phyloP scores from a whole-genome alignment of 192 early-diverging fungal species.

The Funneliformis geosporum region DNA sequence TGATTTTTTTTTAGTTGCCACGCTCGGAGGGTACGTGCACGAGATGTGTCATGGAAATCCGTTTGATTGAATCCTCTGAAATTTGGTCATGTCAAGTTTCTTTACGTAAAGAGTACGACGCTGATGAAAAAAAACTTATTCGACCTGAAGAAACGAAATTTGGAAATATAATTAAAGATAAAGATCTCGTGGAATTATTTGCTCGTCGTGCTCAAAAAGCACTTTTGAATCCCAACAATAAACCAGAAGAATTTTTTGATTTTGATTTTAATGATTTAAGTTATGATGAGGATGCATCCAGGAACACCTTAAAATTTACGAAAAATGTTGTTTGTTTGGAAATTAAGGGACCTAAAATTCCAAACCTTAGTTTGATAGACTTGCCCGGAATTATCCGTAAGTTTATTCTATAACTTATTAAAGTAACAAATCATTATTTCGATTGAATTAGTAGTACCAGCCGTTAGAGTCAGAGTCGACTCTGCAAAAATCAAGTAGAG shows the following conservation, averaged over 20 bases:
- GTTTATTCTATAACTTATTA: slow-evolving; percentile 26
- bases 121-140: slow-evolving; percentile 32
- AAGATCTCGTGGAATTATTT: slow-evolving; percentile 42
- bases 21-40: slow-evolving; percentile 57
- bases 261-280: slow-evolving; percentile 4
- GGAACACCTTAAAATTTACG: slow-evolving; percentile 52
- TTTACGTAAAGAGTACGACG: slow-evolving; percentile 54
- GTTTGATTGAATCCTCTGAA: slow-evolving; percentile 34
- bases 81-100: slow-evolving; percentile 50
- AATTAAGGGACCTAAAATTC: slow-evolving; percentile 49
- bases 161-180: slow-evolving; percentile 35
- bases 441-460: background rate
- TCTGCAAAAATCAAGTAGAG: too few relatives aligned
- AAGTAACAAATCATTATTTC: background rate
- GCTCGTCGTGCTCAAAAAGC: slow-evolving; percentile 59
- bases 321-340: slow-evolving; percentile 59
- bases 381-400: slow-evolving; percentile 61
- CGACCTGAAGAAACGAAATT: slow-evolving; percentile 43
- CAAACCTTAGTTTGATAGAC: slow-evolving; percentile 61
- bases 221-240: slow-evolving; percentile 50
- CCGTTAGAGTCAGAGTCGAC: too few relatives aligned
- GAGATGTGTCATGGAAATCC: slow-evolving; percentile 58
- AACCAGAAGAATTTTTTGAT: slow-evolving; percentile 13
- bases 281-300: slow-evolving; percentile 45
- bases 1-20: slow-evolving; percentile 37